Evolutionary conservation across 257 asterid species (phyloP).

Genomic region (Solanum pinnatisectum): DNA sequence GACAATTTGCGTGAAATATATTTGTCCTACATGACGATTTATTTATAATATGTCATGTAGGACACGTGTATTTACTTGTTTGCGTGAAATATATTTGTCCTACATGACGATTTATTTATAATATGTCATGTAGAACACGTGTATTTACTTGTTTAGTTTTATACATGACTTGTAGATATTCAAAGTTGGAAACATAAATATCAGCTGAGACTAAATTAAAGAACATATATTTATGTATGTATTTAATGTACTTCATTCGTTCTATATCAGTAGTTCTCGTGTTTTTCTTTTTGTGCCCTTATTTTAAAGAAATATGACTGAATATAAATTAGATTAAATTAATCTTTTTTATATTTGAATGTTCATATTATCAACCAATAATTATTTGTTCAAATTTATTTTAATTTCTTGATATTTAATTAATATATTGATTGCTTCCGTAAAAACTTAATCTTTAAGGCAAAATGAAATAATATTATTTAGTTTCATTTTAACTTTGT

Average conservation of each 20-base stretch:
- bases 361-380: neutral
- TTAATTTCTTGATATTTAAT: neutral
- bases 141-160: neutral
- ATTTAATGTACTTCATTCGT: neutral
- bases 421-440: neutral
- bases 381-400: neutral
- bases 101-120: too few relatives aligned
- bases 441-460: neutral
- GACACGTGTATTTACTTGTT: too few relatives aligned
- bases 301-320: neutral
- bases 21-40: too few relatives aligned
- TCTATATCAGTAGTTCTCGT: neutral
- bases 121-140: neutral
- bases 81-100: too few relatives aligned
- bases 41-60: too few relatives aligned
- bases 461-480: neutral
- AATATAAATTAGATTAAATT: neutral
- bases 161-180: accelerated
- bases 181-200: neutral
- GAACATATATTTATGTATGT: neutral
- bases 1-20: too few relatives aligned
- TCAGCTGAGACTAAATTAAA: neutral
- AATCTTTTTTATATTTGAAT: neutral
- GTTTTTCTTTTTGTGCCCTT: neutral
- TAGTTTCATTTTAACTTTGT: neutral